Conservation (phyloP, 2,329 filamentous ascomycete species). For the Parastagonospora nodorum region DNA sequence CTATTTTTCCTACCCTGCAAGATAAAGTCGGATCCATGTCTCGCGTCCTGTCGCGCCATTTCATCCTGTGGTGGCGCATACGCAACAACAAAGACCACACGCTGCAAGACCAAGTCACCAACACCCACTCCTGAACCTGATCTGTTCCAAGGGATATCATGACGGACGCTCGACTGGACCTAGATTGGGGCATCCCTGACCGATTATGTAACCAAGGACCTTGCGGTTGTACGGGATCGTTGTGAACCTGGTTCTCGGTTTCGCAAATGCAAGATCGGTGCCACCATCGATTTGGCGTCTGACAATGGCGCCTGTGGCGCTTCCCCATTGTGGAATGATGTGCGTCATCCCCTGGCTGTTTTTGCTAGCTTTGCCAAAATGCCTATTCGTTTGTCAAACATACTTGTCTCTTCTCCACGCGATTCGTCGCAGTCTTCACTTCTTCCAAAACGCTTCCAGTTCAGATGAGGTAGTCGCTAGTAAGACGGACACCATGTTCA, state of each 20-base stretch:
- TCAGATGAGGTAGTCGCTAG: conserved; percentile 20
- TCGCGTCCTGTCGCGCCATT: too few species aligned
- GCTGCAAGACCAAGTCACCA: not conserved
- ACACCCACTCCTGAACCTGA: not conserved
- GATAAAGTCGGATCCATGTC: too few species aligned
- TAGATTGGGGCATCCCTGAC: conserved; percentile 16
- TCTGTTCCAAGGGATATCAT: not conserved
- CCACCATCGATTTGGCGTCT: conserved; percentile 34
- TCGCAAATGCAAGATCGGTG: conserved; percentile 46
- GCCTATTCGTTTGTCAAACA: conserved; percentile 24
- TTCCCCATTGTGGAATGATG: conserved; percentile 32
- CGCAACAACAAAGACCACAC: not conserved
- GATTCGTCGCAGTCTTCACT: conserved; percentile 27
- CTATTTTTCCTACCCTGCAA: too few species aligned
- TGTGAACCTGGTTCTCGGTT: conserved; percentile 42
- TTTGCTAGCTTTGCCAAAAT: conserved; percentile 18
- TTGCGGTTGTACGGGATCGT: conserved; percentile 40
- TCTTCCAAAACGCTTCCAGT: conserved; percentile 8
- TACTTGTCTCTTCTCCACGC: conserved; percentile 36
- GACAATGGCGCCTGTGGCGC: conserved; percentile 39
- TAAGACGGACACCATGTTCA: conserved; percentile 1
- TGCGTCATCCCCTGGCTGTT: conserved; percentile 37
- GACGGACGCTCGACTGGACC: conserved; percentile 5
- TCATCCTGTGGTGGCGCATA: not conserved
- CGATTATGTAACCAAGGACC: conserved; percentile 17